These are phyloP conservation scores for Aaosphaeria pasadenensis DNA, from an alignment of 2,329 filamentous ascomycete species.

Conservation along the genomic window DNA sequence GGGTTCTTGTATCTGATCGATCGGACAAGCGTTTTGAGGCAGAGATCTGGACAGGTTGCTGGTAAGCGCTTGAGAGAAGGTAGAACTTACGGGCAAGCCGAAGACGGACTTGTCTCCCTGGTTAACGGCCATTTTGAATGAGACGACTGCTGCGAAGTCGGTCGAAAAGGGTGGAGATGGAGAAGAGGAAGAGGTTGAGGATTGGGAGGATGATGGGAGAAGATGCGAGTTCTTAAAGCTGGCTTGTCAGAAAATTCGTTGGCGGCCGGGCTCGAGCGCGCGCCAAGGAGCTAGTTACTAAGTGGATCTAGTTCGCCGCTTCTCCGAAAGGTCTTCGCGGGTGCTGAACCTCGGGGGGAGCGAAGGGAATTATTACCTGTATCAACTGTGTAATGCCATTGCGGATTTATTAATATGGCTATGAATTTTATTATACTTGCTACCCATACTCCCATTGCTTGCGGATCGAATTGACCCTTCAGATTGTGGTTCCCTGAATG, in stretches of 20 bases:
- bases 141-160: conserved; percentile 37
- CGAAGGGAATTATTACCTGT: too few relatives aligned
- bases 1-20: conserved; percentile 5
- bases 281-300: conserved; percentile 5
- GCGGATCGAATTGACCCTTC: too few relatives aligned
- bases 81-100: conserved; percentile 47
- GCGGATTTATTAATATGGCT: too few relatives aligned
- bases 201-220: conserved; percentile 2
- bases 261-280: neutral
- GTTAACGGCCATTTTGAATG: conserved; percentile 44
- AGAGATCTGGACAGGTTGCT: conserved; percentile 8
- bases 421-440: too few relatives aligned
- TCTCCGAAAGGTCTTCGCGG: conserved; percentile 5
- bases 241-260: neutral
- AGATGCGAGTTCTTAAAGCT: conserved; percentile 1
- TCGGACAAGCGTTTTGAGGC: neutral
- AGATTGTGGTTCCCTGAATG: too few relatives aligned
- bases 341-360: too few relatives aligned
- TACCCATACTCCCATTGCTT: too few relatives aligned
- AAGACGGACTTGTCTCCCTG: conserved; percentile 54
- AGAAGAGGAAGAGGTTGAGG: conserved; percentile 10
- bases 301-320: neutral
- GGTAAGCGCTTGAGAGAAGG: conserved; percentile 4
- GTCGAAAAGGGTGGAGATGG: conserved; percentile 31
- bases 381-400: too few relatives aligned